A percentile compares a stretch with the other conserved stretches of the same genome.
These are phyloP conservation scores for Petunia axillaris DNA, from an alignment of 257 asterid species.

Conservation along the genomic window DNA sequence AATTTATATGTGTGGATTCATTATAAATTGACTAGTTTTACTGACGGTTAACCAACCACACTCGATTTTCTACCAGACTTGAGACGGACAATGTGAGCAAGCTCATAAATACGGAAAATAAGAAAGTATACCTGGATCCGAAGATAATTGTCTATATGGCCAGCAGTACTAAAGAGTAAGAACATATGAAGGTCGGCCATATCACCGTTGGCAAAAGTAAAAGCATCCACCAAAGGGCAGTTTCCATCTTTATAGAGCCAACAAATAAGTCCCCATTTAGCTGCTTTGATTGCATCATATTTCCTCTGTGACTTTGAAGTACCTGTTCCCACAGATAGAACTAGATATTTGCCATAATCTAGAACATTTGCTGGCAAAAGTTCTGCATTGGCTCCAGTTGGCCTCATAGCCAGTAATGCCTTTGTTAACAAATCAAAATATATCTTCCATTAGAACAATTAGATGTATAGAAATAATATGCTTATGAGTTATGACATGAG, in stretches of 20 bases:
- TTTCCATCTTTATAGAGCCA: constrained; percentile 24
- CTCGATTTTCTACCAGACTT: too few species aligned
- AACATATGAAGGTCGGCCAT: constrained; percentile 24
- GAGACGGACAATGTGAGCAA: too few species aligned
- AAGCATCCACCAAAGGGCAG: constrained; percentile 23
- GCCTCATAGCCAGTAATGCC: constrained; percentile 25
- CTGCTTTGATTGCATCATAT: constrained; percentile 9
- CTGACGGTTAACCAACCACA: too few species aligned
- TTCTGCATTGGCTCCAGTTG: constrained; percentile 8
- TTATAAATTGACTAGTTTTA: too few species aligned
- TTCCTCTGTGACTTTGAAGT: constrained; percentile 16
- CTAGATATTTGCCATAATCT: constrained; percentile 17
- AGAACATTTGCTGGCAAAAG: not conserved
- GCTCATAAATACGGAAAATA: not conserved
- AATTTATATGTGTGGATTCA: too few species aligned
- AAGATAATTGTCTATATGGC: constrained; percentile 15
- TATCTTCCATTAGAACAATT: too few species aligned
- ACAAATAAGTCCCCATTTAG: constrained; percentile 23
- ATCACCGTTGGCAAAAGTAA: constrained; percentile 15
- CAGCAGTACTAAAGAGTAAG: constrained; percentile 9
- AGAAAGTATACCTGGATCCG: constrained; percentile 9
- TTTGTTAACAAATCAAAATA: not conserved
- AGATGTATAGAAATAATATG: not conserved
- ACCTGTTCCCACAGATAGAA: constrained; percentile 21
- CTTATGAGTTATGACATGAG: not conserved